Evolutionary conservation across 805 yeast species (phyloP), one percentile per base, ranked within the genome.

Genomic region (Spathaspora girioi): DNA sequence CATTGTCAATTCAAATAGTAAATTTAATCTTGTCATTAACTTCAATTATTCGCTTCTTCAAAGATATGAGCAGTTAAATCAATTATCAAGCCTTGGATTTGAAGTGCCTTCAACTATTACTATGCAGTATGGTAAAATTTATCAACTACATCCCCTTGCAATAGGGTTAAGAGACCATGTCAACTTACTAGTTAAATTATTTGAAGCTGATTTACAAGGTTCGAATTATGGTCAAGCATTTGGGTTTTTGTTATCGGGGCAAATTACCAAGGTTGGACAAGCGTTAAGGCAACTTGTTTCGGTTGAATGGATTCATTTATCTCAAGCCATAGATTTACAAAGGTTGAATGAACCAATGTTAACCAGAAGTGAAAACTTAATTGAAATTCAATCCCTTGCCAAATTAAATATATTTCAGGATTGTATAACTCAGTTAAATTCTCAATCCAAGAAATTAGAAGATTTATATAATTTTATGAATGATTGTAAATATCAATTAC

Each of bases 141-240:
- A 79, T 50, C 68, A 73, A 29, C 59, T 86, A 0, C 77, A 82
- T 47, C 89, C 92, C 0, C 76, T 77, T 54, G 85, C 87, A 0
- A 67, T 76, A 3, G 69, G 77, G 9, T 54, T 89, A 7, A 62
- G 41, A 19, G 47, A 48, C 38, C 48, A 48, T 15, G 35, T 45
- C n/a, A 38, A 51, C 8, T 40, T 48, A 38, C 41, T 51, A 5
- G 10, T 10, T n/a, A 12, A 31, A 20, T 12, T 51, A 17, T 45
- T 48, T 29, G 26, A 46, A 27, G 9, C 5, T 29, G 64, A 62
- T 6, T 58, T 65, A 27, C 38, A 47, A 0, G 57, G 60, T 0
- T 58, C 75, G n/a, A 71, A 64, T 0, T 59, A 65, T 5, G 70
- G 80, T 0, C 68, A 69, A 5, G 78, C 75, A 15, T 67, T 75